phyloP scores from a whole-genome alignment of 2,329 filamentous ascomycete genomes.

The Penicillium sp. region DNA sequence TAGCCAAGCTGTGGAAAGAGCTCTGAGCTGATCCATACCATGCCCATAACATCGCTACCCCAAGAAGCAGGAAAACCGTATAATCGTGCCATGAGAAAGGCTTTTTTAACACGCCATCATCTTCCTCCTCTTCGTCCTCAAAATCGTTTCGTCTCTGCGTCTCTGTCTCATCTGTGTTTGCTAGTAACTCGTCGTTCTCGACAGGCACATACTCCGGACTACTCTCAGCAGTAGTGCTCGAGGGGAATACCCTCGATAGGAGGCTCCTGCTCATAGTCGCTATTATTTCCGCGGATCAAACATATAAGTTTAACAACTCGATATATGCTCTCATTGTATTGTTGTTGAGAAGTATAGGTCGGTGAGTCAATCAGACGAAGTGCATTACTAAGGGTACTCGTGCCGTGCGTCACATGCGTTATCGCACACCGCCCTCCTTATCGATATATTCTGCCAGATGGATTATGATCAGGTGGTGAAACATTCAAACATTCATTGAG shows the following conservation, averaged over 20 bases:
- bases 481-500: not conserved
- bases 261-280: constrained; percentile 1
- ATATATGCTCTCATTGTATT: not conserved
- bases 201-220: constrained; percentile 25
- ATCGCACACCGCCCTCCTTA: constrained; percentile 9
- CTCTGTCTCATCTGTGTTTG: constrained; percentile 9
- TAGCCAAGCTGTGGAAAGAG: not conserved
- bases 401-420: constrained; percentile 2
- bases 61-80: constrained; percentile 75
- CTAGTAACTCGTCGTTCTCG: constrained; percentile 16
- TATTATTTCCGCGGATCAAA: not conserved
- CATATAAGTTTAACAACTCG: not conserved
- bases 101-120: constrained; percentile 8
- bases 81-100: constrained; percentile 84
- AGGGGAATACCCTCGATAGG: constrained; percentile 12
- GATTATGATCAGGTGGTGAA: too few species aligned
- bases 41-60: constrained; percentile 94
- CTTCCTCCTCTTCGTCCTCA: not conserved
- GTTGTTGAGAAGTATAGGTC: not conserved
- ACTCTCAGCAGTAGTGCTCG: not conserved
- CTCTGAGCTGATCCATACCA: constrained; percentile 57
- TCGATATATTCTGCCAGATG: not conserved
- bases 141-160: not conserved
- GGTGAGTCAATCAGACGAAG: not conserved
- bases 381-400: not conserved